Percentiles rank a stretch among this genome's conserved stretches.
Conservation (phyloP, 1,284 basidiomycete genomes). For the Fomitiporia mediterranea region DNA sequence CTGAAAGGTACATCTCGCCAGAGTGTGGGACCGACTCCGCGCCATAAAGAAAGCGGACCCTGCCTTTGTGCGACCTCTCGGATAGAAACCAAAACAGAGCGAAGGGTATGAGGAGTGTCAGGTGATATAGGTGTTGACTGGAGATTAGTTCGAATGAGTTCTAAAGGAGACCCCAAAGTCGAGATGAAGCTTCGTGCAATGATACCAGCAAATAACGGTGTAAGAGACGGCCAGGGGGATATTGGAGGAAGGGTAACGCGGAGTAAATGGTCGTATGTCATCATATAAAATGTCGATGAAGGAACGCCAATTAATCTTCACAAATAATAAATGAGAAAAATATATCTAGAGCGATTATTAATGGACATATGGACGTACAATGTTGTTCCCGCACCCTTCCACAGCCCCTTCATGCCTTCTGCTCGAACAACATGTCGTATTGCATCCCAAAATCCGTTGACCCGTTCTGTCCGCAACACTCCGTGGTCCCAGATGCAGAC, state of each 20-base stretch:
- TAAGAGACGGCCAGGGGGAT: slow-evolving; percentile 50
- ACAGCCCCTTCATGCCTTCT: slow-evolving; percentile 75
- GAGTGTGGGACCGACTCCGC: slow-evolving; percentile 86
- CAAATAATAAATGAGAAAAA: slow-evolving; percentile 22
- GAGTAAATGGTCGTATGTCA: slow-evolving; percentile 91
- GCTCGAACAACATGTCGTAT: slow-evolving; percentile 71
- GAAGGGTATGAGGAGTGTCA: slow-evolving; percentile 66
- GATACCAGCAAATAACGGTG: slow-evolving; percentile 82
- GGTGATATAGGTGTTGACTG: slow-evolving; percentile 79
- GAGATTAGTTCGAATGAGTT: slow-evolving; percentile 90
- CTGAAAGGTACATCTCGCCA: slow-evolving; percentile 99
- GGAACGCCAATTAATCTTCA: slow-evolving; percentile 86
- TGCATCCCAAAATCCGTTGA: slow-evolving; percentile 79
- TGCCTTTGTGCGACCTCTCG: slow-evolving; percentile 54
- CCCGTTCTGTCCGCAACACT: slow-evolving; percentile 62
- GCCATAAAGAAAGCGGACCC: slow-evolving; percentile 77
- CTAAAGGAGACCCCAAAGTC: slow-evolving; percentile 82
- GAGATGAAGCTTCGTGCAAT: slow-evolving; percentile 79
- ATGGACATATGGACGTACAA: slow-evolving; percentile 57
- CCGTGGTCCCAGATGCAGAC: slow-evolving; percentile 77
- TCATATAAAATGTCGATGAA: slow-evolving; percentile 91
- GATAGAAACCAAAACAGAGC: slow-evolving; percentile 62
- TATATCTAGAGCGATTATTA: neutral
- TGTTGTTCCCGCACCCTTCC: slow-evolving; percentile 87
- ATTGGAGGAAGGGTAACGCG: slow-evolving; percentile 55